These are phyloP conservation scores for Trichoderma hamatum DNA, from an alignment of 2,329 filamentous ascomycete genomes.

Conservation along the genomic window DNA sequence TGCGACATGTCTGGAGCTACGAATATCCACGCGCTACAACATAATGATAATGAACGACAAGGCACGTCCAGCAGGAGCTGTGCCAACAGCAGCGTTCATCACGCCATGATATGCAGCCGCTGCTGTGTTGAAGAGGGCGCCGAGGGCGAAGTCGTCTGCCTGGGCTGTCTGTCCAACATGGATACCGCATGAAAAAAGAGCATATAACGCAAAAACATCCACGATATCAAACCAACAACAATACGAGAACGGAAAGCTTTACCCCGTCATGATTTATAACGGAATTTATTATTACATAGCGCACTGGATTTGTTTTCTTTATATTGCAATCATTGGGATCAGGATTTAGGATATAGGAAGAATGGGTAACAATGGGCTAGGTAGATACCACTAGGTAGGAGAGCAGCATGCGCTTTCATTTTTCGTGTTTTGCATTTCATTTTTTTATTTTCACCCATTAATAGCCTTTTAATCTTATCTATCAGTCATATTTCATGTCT, in stretches of 20 bases:
- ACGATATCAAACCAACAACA: neutral
- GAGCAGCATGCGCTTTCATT: neutral
- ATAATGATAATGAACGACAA: slow-evolving; percentile 25
- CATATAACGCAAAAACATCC: neutral
- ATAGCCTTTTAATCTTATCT: neutral
- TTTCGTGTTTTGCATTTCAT: neutral
- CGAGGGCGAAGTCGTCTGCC: slow-evolving; percentile 67
- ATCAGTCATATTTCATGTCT: neutral
- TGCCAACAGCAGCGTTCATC: slow-evolving; percentile 47
- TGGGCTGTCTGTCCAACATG: slow-evolving; percentile 60
- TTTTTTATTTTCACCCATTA: neutral
- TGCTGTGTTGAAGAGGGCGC: slow-evolving; percentile 68
- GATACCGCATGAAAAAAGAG: slow-evolving; percentile 39
- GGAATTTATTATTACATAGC: neutral
- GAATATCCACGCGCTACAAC: neutral
- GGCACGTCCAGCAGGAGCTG: slow-evolving; percentile 39
- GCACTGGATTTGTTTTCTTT: neutral
- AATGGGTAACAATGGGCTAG: neutral
- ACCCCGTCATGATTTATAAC: neutral
- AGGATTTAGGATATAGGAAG: neutral
- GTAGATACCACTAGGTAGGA: neutral
- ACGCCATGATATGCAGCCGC: slow-evolving; percentile 63
- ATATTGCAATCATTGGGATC: neutral
- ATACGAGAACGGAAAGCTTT: neutral
- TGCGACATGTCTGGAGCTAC: neutral